Evolutionary conservation across 2,329 filamentous ascomycete species (phyloP).

Genomic region (Ambrosiella xylebori): DNA sequence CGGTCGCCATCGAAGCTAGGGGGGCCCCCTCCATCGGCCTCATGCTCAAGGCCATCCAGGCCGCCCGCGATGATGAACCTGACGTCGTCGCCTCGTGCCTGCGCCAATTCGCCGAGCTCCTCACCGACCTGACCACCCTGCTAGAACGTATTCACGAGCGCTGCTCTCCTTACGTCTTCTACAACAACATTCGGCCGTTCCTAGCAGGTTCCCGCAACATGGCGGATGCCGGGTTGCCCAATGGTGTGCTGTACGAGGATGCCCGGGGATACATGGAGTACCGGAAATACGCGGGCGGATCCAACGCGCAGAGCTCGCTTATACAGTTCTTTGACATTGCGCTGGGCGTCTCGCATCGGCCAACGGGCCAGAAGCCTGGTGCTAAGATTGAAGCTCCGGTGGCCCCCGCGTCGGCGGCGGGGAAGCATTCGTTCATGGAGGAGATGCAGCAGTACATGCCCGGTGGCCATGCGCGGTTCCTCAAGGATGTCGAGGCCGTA

Average conservation of each 20-base stretch:
- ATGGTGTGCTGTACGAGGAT: slow-evolving; percentile 76
- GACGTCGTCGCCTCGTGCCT: slow-evolving; percentile 59
- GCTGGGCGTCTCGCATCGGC: slow-evolving; percentile 74
- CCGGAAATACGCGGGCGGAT: slow-evolving; percentile 79
- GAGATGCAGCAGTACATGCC: slow-evolving; percentile 99
- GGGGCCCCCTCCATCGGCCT: slow-evolving; percentile 73
- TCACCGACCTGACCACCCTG: slow-evolving; percentile 67
- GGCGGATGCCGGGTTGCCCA: slow-evolving; percentile 77
- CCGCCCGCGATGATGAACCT: slow-evolving; percentile 53
- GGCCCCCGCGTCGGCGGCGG: slow-evolving; percentile 33
- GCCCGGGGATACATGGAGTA: slow-evolving; percentile 51
- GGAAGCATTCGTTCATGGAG: slow-evolving; percentile 75
- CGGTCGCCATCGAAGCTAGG: slow-evolving; percentile 84
- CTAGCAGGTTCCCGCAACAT: slow-evolving; percentile 96
- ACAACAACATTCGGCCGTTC: slow-evolving; percentile 88
- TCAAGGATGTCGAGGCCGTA: slow-evolving; percentile 59
- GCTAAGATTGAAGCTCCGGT: slow-evolving; percentile 17
- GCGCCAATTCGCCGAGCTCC: slow-evolving; percentile 64
- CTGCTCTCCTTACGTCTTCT: slow-evolving; percentile 89
- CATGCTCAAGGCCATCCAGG: slow-evolving; percentile 75
- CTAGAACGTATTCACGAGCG: slow-evolving; percentile 86
- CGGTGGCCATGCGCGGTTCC: slow-evolving; percentile 73
- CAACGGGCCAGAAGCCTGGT: slow-evolving; percentile 48
- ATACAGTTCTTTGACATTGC: slow-evolving; percentile 96
- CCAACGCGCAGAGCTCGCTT: slow-evolving; percentile 89